Evolutionary conservation across 495 filamentous ascomycete species (phyloP).

Genomic region (Aspergillus panamensis): DNA sequence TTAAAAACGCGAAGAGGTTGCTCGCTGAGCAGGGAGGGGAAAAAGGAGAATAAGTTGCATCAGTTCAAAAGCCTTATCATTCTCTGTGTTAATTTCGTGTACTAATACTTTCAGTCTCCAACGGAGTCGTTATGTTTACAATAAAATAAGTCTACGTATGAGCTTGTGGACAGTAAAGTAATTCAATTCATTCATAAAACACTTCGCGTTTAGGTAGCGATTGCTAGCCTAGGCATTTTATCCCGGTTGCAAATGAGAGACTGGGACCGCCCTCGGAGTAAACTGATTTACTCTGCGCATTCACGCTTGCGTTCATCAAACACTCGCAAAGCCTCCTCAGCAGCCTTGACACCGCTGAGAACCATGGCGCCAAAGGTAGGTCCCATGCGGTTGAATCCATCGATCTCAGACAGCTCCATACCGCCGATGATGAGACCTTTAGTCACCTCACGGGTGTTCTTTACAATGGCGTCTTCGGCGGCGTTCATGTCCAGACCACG

Average conservation of each 20-base stretch:
- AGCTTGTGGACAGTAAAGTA: not conserved
- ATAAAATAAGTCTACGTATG: not conserved
- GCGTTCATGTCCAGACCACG: slow-evolving; percentile 85
- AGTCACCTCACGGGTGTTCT: slow-evolving; percentile 79
- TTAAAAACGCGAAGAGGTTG: slow-evolving; percentile 59
- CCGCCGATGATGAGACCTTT: slow-evolving; percentile 87
- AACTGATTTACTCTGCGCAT: slow-evolving; percentile 40
- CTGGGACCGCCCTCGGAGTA: not conserved
- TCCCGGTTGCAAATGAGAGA: slow-evolving; percentile 1
- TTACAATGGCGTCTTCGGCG: slow-evolving; percentile 88
- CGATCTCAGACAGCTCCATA: slow-evolving; percentile 89
- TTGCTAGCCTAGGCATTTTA: not conserved
- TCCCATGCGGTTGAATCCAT: slow-evolving; percentile 84
- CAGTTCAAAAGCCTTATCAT: not conserved
- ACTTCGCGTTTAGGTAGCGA: not conserved
- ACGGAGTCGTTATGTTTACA: not conserved
- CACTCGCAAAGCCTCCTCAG: slow-evolving; percentile 74
- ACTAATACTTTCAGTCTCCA: not conserved
- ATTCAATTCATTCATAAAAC: not conserved
- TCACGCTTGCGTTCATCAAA: slow-evolving; percentile 72
- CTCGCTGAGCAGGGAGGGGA: slow-evolving; percentile 15
- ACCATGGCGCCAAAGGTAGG: slow-evolving; percentile 82
- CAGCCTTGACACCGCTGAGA: slow-evolving; percentile 79
- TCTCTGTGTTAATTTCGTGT: not conserved
- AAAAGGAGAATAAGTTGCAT: not conserved